phyloP scores from a whole-genome alignment of 768 basidiomycete species.

The Leccinum uliginosum region DNA sequence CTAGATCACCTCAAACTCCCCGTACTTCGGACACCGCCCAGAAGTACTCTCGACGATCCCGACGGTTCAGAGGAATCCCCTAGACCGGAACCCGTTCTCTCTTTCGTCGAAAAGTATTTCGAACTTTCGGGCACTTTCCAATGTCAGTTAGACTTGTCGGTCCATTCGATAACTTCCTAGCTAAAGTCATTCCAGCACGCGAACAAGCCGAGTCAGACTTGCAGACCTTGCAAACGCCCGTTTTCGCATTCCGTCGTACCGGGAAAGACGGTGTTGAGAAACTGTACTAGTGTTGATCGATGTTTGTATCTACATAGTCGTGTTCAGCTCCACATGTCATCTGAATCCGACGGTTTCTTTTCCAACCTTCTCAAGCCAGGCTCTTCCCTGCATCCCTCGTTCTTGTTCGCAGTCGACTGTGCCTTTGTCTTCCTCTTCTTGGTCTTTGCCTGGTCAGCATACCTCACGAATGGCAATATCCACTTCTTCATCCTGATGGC shows the following conservation, averaged over 20 bases:
- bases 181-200: constrained; percentile 6
- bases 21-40: constrained; percentile 32
- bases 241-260: constrained; percentile 13
- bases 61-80: constrained; percentile 18
- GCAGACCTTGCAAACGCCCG: background rate
- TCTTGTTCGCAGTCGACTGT: constrained; percentile 59
- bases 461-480: constrained; percentile 57
- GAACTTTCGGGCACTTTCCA: constrained; percentile 45
- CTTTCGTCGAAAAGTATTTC: constrained; percentile 51
- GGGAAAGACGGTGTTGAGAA: background rate
- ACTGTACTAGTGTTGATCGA: constrained; percentile 5
- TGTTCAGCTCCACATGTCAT: constrained; percentile 14
- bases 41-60: constrained; percentile 11
- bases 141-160: constrained; percentile 32
- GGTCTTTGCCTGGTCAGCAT: constrained; percentile 54
- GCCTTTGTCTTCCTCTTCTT: constrained; percentile 55
- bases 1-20: constrained; percentile 50
- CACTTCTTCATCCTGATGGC: constrained; percentile 65
- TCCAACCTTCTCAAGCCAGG: constrained; percentile 65
- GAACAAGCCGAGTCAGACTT: background rate
- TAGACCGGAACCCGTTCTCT: constrained; percentile 34
- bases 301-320: constrained; percentile 13
- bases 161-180: background rate
- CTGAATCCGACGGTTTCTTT: constrained; percentile 39
- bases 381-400: constrained; percentile 69